Evolutionary conservation across 2,329 filamentous ascomycete species (phyloP).

Genomic region (Tolypocladium album): DNA sequence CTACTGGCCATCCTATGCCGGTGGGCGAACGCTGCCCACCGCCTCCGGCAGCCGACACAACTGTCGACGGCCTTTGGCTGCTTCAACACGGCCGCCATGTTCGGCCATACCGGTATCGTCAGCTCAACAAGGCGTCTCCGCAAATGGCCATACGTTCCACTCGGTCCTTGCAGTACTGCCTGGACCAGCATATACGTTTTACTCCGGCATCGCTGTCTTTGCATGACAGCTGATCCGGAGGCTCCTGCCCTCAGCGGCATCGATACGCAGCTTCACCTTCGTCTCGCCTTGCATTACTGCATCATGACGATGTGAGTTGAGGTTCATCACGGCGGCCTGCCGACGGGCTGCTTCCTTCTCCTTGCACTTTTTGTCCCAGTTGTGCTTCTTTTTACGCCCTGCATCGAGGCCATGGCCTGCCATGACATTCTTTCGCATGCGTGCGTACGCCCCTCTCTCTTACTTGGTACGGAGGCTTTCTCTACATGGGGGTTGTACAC

Average conservation of each 20-base stretch:
- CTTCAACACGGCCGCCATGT: background rate
- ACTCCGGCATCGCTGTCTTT: background rate
- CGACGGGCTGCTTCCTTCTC: background rate
- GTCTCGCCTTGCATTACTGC: background rate
- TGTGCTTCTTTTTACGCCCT: too few species aligned
- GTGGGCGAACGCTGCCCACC: background rate
- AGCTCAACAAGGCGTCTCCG: background rate
- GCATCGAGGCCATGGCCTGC: too few species aligned
- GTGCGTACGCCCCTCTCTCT: background rate
- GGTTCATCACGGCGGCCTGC: background rate
- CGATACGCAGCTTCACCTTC: background rate
- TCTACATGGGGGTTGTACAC: background rate
- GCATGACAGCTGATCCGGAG: background rate
- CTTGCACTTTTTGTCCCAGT: background rate
- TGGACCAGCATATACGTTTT: background rate
- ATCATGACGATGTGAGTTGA: background rate
- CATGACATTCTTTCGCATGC: too few species aligned
- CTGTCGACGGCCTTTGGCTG: background rate
- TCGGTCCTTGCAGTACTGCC: background rate
- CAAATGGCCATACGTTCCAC: background rate
- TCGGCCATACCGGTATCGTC: background rate
- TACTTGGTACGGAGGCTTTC: background rate
- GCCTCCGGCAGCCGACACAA: background rate
- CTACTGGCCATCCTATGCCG: background rate
- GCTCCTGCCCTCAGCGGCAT: background rate